Base-by-base conservation (phyloP, 2,329 filamentous ascomycete species). In the Phyllosticta paracitricarpa region DNA sequence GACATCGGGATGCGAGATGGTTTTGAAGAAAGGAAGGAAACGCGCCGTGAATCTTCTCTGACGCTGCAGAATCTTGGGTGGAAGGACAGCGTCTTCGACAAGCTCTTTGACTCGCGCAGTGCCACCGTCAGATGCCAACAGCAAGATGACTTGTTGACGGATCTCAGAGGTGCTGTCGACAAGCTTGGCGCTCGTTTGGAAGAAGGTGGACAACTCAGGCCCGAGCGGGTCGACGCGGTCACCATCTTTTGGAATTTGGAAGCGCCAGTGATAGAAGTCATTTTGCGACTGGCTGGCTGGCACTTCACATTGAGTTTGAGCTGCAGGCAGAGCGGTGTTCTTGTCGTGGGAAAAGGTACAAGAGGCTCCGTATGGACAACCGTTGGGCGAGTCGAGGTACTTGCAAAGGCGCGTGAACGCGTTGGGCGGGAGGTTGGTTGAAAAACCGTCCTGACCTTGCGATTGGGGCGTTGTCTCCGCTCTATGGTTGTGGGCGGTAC, bases 1-100 rank as follows among this genome's bases (percentile, higher is more conserved):
- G 17, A 75, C 57, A 3, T 68, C 64, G 6, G 65, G 54, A 62
- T 76, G 72, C 0, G 73, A 72, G 1, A 76, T 67, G 0, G 71
- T 68, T 8, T 63, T 61, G 3, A 72, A 66, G 51, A 71, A 71
- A 2, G 62, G 28, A 2, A 57, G 2, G 19, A 56, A 35, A 14
- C 35, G 28, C 14, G 25, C 14, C 1, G 52, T 19, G 14, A 61
- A 61, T 24, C 30, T 61, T 3, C 48, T 54, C 4, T 53, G 19
- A 40, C 52, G 52, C 28, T 52, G 4, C 24, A n/a, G 30, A 51
- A 53, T 51, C 24, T 51, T 25, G 0, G 24, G 51, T n/a, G 53
- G 22, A 12, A n/a, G 9, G 14, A 17, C 24, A 17, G 51, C 58
- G 9, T 54, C 48, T 2, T 57, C 67, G 12, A 65, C 58, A 6